Evolutionary conservation across 2,329 filamentous ascomycete species (phyloP), one percentile per base, ranked within the genome.

Genomic region (Botrytis elliptica): DNA sequence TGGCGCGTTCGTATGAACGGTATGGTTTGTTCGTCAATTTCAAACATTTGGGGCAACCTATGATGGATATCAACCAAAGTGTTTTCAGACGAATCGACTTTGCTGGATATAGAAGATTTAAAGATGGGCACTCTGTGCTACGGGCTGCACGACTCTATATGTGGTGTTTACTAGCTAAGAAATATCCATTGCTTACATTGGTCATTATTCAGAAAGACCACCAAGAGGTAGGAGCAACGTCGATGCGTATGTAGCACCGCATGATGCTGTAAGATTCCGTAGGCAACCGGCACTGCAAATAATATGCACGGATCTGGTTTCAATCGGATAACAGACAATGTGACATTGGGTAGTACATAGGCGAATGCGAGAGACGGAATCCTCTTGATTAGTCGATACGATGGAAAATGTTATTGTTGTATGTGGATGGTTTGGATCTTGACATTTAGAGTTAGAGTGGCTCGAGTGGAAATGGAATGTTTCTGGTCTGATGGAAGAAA

Each of bases 1-100:
- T 88, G 89, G 70, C 89, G 86, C 14, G 89, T 89, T 44, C 83
- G 84, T 70, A 91, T 82, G 67, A 87, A 83, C 18, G 89, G 89
- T 33, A 91, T 84, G 52, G 85, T 84, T 64, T 86, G 82, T 57
- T 85, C 83, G 77, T 90, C 87, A 80, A 91, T 89, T 75, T 86
- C 81, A 79, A 91, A 88, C 84, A 89, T 88, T 63, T 72, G 69
- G 65, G 69, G 71, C 55, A 74, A 64, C 70, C 77, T 79, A 52
- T 57, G 55, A 69, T 57, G 59, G 46, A 68, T 14, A 46, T 60
- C 52, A 60, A 46, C 44, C 38, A 68, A 52, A 46, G 63, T 68
- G 33, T 68, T 40, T 44, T 33, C 49, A 33, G 33, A 10, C n/a
- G 38, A 38, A 46, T 36, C 46, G 38, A 66, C 1, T 33, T 46